Percentiles rank a stretch among this genome's conserved stretches.
Evolutionary conservation across 805 yeast genomes (phyloP).

Genomic region (Teunomyces funiuensis): DNA sequence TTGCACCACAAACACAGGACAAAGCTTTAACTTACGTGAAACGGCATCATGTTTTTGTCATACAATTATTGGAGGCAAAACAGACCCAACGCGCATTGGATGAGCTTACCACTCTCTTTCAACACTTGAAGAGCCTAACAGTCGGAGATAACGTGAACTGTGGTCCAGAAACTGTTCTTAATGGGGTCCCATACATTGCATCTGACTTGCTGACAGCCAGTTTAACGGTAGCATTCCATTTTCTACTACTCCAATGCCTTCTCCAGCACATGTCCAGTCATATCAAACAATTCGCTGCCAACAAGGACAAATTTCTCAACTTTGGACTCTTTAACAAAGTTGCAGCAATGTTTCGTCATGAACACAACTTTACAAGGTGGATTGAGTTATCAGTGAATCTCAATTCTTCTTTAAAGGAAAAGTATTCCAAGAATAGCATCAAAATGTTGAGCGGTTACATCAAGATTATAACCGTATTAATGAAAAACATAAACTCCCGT

Average conservation of each 20-base stretch:
- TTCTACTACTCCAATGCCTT: slow-evolving; percentile 26
- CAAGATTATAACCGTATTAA: slow-evolving; percentile 18
- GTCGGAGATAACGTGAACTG: slow-evolving; percentile 3
- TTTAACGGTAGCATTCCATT: slow-evolving; percentile 27
- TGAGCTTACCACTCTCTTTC: slow-evolving; percentile 10
- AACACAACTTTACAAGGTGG: slow-evolving; percentile 25
- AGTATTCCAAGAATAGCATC: slow-evolving; percentile 20
- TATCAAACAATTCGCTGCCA: slow-evolving; percentile 12
- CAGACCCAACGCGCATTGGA: slow-evolving; percentile 11
- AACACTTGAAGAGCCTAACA: slow-evolving; percentile 11
- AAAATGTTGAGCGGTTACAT: slow-evolving; percentile 27
- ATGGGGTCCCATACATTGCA: slow-evolving; percentile 12
- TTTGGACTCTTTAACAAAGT: slow-evolving; percentile 12
- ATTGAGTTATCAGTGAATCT: slow-evolving; percentile 10
- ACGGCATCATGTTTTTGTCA: slow-evolving; percentile 28
- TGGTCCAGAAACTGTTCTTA: slow-evolving; percentile 1
- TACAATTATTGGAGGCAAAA: slow-evolving; percentile 22
- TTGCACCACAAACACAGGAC: slow-evolving; percentile 9
- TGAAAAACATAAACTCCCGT: slow-evolving; percentile 6
- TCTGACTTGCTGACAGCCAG: slow-evolving; percentile 7
- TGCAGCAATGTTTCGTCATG: slow-evolving; percentile 17
- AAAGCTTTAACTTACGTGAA: slow-evolving; percentile 14
- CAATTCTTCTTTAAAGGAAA: slow-evolving; percentile 10
- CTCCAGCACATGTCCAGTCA: slow-evolving; percentile 23
- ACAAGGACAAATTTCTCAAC: slow-evolving; percentile 12